Evolutionary conservation across 2,329 filamentous ascomycete genomes (phyloP).

Genomic region (Didymella segeticola): DNA sequence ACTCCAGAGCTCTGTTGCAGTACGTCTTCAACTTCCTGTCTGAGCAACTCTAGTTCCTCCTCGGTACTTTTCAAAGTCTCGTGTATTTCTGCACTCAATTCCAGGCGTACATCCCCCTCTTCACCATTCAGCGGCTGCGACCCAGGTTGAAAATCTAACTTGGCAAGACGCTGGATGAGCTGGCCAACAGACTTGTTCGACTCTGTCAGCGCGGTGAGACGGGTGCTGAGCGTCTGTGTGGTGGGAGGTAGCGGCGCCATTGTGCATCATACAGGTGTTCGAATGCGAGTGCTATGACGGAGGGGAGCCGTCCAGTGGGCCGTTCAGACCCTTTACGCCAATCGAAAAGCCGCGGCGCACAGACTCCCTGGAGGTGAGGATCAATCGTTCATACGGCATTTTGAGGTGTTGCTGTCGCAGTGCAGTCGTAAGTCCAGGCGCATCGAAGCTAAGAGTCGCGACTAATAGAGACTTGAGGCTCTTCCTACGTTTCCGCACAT

Average conservation of each 20-base stretch:
- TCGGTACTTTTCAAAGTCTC: constrained; percentile 78
- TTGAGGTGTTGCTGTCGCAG: constrained; percentile 2
- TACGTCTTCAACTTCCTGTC: constrained; percentile 78
- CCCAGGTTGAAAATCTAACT: constrained; percentile 67
- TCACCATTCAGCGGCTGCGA: constrained; percentile 65
- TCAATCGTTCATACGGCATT: background rate
- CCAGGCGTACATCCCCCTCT: constrained; percentile 70
- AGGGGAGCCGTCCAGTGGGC: constrained; percentile 25
- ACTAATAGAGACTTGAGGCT: background rate
- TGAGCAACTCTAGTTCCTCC: constrained; percentile 81
- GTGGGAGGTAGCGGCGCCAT: constrained; percentile 47
- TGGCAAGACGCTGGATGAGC: constrained; percentile 64
- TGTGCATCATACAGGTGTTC: constrained; percentile 35
- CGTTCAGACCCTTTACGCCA: constrained; percentile 21
- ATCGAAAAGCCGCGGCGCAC: constrained; percentile 26
- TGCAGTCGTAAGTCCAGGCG: background rate
- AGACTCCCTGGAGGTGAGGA: constrained; percentile 20
- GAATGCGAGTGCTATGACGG: constrained; percentile 41
- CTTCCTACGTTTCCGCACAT: background rate
- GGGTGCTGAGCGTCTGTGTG: constrained; percentile 53
- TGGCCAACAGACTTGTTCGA: constrained; percentile 60
- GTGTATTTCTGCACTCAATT: constrained; percentile 82
- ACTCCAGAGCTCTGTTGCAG: constrained; percentile 50
- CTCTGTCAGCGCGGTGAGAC: constrained; percentile 61
- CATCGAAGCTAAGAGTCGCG: too few relatives aligned